phyloP scores from a whole-genome alignment of 2,329 filamentous ascomycete species.

The Xylariaceae sp. region DNA sequence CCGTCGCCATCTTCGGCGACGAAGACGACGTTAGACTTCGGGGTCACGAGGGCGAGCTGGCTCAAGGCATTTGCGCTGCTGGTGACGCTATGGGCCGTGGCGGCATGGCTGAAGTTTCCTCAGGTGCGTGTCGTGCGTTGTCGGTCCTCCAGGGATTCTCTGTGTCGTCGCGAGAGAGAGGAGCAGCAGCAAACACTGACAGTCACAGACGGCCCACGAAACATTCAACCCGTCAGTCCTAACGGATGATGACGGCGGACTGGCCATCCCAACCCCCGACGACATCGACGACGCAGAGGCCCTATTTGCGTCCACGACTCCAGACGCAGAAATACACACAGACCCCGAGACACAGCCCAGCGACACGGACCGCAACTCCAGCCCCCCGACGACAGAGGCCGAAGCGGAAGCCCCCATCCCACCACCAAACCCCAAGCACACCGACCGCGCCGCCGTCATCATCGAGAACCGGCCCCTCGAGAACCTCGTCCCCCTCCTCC shows the following conservation, averaged over 20 bases:
- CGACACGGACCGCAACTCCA: too few relatives aligned
- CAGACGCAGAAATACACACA: too few relatives aligned
- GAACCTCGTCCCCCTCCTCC: conserved; percentile 33
- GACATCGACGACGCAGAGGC: not conserved
- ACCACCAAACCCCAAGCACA: too few relatives aligned
- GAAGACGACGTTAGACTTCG: not conserved
- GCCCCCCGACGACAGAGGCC: too few relatives aligned
- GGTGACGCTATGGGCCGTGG: conserved; percentile 7
- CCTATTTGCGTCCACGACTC: not conserved
- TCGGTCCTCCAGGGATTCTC: too few relatives aligned
- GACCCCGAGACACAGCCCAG: too few relatives aligned
- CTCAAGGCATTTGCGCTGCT: conserved; percentile 7
- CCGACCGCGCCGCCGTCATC: conserved; percentile 30
- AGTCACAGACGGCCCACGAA: too few relatives aligned
- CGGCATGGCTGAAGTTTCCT: conserved; percentile 3
- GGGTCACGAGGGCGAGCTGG: not conserved
- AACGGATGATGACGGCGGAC: not conserved
- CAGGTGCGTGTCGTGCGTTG: not conserved
- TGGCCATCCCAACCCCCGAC: not conserved
- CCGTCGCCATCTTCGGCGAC: conserved; percentile 1
- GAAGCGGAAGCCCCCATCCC: too few relatives aligned
- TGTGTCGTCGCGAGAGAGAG: not conserved
- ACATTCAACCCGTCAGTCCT: not conserved
- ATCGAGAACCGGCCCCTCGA: conserved; percentile 31
- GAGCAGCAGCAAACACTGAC: too few relatives aligned